Evolutionary conservation across 257 asterid genomes (phyloP), one percentile per base, ranked within the genome.

Genomic region (Solanum gandarillasii): DNA sequence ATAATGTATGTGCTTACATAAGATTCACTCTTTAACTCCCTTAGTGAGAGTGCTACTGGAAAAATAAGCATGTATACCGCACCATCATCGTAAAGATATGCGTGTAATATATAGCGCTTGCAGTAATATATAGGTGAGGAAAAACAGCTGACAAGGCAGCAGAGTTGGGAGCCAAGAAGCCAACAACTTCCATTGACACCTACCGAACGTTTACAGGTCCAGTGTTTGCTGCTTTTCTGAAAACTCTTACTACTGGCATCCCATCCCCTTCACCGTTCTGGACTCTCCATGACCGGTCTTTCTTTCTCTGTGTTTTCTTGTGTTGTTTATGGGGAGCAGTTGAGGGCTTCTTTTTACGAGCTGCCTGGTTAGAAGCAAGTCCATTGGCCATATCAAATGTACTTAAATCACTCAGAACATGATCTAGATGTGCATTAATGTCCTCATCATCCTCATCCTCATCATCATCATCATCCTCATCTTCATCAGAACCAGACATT

Each of bases 231-330:
- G 94, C 93, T 93, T 96, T 97, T 84, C 93, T 96, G 89, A 94
- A 92, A 39, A 91, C 99, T 91, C 95, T 89, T 70, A 93, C 93
- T 5, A 93, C 90, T 1, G 99, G 98, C 99, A 95, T 95, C 84
- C 98, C 99, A 88, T 97, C 99, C 23, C 93, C 94, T 36, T 88
- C 98, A 58, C 86, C 88, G 12, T 88, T 89, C 68, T 83, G 87
- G 27, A 93, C 95, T 91, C 98, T 95, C 98, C 99, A 97, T 18
- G 96, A 65, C 6, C 99, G 91, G 48, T 96, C 98, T 90, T 97
- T 97, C 96, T 92, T 94, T 78, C 96, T 92, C 78, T 93, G 98
- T 12, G 96, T 95, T 87, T 97, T 97, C 94, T 93, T 96, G 43
- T 97, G 98, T 92, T 91, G 95, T 91, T 97, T 97, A 90, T 94